Evolutionary conservation across 2,329 filamentous ascomycete genomes (phyloP), one percentile per base, ranked within the genome.

Genomic region (Colletotrichum echinochloae): DNA sequence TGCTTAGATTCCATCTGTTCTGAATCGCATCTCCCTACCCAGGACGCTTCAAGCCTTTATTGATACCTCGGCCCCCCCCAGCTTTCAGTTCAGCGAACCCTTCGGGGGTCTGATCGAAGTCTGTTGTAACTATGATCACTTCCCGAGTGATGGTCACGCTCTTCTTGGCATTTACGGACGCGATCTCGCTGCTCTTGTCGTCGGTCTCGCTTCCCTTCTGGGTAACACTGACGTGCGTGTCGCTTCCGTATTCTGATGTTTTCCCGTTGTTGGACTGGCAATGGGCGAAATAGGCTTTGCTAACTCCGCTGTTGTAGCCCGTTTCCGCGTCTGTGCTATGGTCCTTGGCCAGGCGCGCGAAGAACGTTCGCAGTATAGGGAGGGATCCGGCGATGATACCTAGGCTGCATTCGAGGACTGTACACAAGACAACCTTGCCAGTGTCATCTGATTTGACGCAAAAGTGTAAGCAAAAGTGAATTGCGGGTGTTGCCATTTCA

Each of bases 341-440:
- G 35, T 60, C 55, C 55, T 60, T 60, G 5, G 46, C 54, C 23
- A 65, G 33, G 1, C 63, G 33, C 18, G 55, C 52, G 62, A 77
- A 69, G 30, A 76, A 70, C 5, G 62, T 61, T 4, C 75, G 75
- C 14, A 77, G 65, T 73, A 75, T 75, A 9, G 75, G 74, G 52
- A 77, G 70, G 20, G 72, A 76, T 14, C 75, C 75, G 16, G 74
- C 72, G 35, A 76, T 74, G 66, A 77, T 75, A 18, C 75, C 75
- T 26, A 77, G 39, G 39, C 73, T 70, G 54, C 75, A 76, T 41
- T 77, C 75, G 52, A 76, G 56, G 4, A 77, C 71, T 3, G 75
- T 77, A 44, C 73, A 71, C 5, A 77, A 12, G 35, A 76, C 69
- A 30, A 76, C 74, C 37, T 75, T 73, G 14, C 70, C 75, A 28